Conservation (phyloP, 768 basidiomycete genomes). For the Tephrocybe rancida region DNA sequence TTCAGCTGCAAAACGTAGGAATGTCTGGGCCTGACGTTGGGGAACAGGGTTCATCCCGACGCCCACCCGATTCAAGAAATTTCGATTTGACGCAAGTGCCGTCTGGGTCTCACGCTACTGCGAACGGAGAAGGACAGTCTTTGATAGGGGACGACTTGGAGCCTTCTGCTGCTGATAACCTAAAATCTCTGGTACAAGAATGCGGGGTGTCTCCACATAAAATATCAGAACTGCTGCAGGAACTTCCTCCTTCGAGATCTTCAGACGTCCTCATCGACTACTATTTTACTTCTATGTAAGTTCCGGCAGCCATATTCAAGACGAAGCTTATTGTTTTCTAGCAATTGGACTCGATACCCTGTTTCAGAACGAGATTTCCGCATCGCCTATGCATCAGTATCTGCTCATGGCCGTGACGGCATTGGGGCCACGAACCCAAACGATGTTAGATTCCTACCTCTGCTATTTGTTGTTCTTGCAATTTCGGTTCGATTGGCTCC, state of each 20-base stretch:
- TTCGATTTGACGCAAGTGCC: constrained; percentile 13
- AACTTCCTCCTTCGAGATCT: constrained; percentile 77
- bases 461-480: constrained; percentile 93
- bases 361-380: constrained; percentile 86
- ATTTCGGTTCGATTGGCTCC: constrained; percentile 86
- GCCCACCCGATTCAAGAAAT: constrained; percentile 14
- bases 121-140: constrained; percentile 14
- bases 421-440: constrained; percentile 65
- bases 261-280: constrained; percentile 82
- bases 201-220: constrained; percentile 92
- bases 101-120: constrained; percentile 1
- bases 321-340: constrained; percentile 27
- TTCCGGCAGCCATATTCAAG: constrained; percentile 15
- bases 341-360: constrained; percentile 94
- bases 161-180: constrained; percentile 73
- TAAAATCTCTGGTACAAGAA: constrained; percentile 86
- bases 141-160: constrained; percentile 46
- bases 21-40: constrained; percentile 9
- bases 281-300: constrained; percentile 73
- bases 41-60: constrained; percentile 11
- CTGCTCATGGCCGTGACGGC: constrained; percentile 60
- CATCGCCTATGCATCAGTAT: constrained; percentile 64
- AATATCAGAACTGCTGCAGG: constrained; percentile 85
- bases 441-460: constrained; percentile 83
- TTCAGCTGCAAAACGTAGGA: constrained; percentile 31